Base-by-base conservation (phyloP, 257 asterid genomes). In the Fraxinus americana region DNA sequence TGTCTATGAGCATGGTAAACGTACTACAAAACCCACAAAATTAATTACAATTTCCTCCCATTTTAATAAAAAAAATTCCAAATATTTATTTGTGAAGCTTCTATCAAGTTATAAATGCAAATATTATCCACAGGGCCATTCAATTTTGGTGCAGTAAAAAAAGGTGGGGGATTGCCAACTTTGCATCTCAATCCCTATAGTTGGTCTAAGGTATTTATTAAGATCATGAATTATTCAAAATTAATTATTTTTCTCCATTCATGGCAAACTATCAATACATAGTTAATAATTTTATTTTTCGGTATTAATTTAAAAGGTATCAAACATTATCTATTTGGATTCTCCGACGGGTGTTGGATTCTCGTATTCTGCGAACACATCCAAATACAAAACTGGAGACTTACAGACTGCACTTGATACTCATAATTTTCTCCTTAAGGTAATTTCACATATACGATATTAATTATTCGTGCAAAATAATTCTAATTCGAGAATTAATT, bases 281-380 rank as follows among this genome's bases (percentile, higher is more conserved):
- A 39, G 9, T 39, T 39, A 39, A 39, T 39, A 39, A 39, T 39
- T 39, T 0, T 39, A 43, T 43, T 43, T 41, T 43, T 43, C 17
- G 16, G 52, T 43, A 12, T 43, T 43, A 43, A 43, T 43, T 43
- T 2, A 43, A 43, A 41, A 43, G 92, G 94, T 79, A 72, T 88
- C 94, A 19, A 90, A 71, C 78, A 77, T 88, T 0, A 85, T 87
- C 71, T 88, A 90, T 77, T 80, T 88, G 89, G 92, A 90, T 80
- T 87, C 95, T 13, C 92, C 95, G 5, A 76, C 79, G 38, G 94
- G 92, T 73, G 90, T 84, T 78, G 94, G 94, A 43, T 88, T 90
- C 63, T 90, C 94, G 10, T 90, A 85, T 35, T 86, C 90, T 12
- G 4, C 16, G 16, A 82, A 84, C n/a, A 75, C 85, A 7, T 14